Percentiles rank a stretch among this genome's conserved stretches.
Evolutionary conservation across 257 asterid genomes (phyloP).

Genomic region (Misopates orontium): DNA sequence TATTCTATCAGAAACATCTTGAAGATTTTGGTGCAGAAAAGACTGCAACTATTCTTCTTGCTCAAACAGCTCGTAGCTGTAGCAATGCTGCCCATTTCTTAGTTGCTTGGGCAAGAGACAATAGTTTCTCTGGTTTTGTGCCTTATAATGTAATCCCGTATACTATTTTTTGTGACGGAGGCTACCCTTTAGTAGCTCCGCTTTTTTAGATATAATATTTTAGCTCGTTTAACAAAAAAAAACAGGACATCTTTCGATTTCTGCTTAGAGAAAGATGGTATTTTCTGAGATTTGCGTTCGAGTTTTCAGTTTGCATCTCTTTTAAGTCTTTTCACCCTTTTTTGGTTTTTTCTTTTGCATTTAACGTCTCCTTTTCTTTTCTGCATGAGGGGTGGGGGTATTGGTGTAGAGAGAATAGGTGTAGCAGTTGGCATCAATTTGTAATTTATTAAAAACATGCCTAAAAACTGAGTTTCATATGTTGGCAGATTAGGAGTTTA

Average conservation of each 20-base stretch:
- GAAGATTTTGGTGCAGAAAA: constrained; percentile 36
- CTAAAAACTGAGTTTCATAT: constrained; percentile 21
- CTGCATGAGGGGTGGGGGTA: constrained; percentile 19
- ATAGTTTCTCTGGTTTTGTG: too few relatives aligned
- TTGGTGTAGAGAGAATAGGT: constrained; percentile 25
- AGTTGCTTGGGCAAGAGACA: too few relatives aligned
- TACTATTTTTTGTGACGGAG: too few relatives aligned
- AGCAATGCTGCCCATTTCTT: too few relatives aligned
- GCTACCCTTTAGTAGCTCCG: too few relatives aligned
- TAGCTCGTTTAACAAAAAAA: too few relatives aligned
- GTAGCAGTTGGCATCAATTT: constrained; percentile 22
- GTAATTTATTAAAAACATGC: not conserved
- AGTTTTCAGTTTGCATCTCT: not conserved
- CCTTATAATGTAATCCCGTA: too few relatives aligned
- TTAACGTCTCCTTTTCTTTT: not conserved
- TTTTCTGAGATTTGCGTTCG: constrained; percentile 17
- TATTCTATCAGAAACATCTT: too few relatives aligned
- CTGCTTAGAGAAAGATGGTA: not conserved
- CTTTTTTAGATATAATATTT: too few relatives aligned
- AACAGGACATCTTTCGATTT: constrained; percentile 2
- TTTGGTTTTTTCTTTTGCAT: not conserved
- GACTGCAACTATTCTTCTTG: constrained; percentile 31
- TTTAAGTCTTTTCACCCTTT: not conserved
- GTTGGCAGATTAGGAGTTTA: constrained; percentile 23
- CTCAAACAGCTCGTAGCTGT: too few relatives aligned